Evolutionary conservation across 1,284 basidiomycete species (phyloP).

Genomic region (Bondarzewia mesenterica): DNA sequence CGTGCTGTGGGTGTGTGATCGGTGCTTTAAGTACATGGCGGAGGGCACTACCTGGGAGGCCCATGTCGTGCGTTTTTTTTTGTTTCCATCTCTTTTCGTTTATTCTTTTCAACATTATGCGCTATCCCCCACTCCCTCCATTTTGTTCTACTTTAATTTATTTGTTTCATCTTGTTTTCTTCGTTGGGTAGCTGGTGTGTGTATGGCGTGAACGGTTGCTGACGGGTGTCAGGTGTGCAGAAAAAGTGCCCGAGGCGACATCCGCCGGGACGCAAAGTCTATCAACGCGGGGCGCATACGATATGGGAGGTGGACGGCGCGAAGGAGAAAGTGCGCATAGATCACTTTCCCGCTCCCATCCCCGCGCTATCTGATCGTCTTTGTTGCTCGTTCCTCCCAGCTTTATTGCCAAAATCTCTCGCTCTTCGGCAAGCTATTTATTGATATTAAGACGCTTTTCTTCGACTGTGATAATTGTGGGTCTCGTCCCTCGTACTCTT

Average conservation of each 20-base stretch:
- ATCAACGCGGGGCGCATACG: conserved; percentile 81
- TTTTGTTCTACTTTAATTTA: background rate
- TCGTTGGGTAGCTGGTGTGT: background rate
- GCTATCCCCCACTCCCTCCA: background rate
- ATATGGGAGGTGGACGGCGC: conserved; percentile 97
- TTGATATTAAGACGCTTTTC: conserved; percentile 96
- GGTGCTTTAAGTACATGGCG: conserved; percentile 96
- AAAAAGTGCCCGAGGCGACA: conserved; percentile 63
- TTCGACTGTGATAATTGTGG: conserved; percentile 85
- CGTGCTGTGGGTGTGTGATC: conserved; percentile 77
- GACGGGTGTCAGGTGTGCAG: conserved; percentile 27
- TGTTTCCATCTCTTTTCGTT: conserved; percentile 5
- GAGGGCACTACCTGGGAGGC: conserved; percentile 65
- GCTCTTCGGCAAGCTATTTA: conserved; percentile 97
- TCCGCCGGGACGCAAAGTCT: conserved; percentile 89
- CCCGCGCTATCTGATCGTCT: conserved; percentile 1
- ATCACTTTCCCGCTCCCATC: conserved; percentile 2
- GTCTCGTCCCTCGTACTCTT: conserved; percentile 15
- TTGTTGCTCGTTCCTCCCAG: conserved; percentile 32
- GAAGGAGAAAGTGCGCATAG: conserved; percentile 60
- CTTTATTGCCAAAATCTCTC: conserved; percentile 95
- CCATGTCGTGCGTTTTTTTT: conserved; percentile 52
- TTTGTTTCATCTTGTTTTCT: background rate
- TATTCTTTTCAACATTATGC: conserved; percentile 9
- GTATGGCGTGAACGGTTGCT: background rate